Evolutionary conservation across 2,329 filamentous ascomycete genomes (phyloP).

Genomic region (Penicillium griseofulvum): DNA sequence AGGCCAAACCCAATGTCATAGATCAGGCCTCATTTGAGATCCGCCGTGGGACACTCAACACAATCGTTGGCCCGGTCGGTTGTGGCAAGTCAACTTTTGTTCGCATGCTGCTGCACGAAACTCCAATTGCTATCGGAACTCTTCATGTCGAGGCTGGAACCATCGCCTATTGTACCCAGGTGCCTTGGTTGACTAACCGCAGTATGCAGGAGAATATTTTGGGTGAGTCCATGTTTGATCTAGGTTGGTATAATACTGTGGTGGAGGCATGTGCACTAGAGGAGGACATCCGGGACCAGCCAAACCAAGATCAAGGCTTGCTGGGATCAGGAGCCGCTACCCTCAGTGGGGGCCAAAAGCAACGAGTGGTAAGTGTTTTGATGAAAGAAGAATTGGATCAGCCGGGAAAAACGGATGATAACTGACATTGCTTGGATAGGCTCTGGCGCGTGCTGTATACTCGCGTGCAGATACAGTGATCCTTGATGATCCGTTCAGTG

Average conservation of each 20-base stretch:
- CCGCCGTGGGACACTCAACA: neutral
- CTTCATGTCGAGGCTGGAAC: neutral
- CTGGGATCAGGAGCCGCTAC: neutral
- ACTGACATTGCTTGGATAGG: neutral
- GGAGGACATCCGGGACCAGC: neutral
- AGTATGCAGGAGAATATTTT: neutral
- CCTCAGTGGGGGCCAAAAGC: conserved; percentile 1
- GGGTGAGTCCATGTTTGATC: neutral
- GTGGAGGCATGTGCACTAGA: neutral
- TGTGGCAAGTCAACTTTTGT: conserved; percentile 1
- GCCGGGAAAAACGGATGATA: neutral
- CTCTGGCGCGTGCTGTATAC: neutral
- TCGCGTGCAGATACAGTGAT: neutral
- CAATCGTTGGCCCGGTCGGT: neutral
- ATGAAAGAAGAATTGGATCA: neutral
- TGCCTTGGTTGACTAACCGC: conserved; percentile 1
- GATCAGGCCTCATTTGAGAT: neutral
- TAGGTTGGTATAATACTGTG: neutral
- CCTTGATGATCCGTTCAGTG: neutral
- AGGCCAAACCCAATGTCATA: neutral
- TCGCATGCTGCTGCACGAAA: neutral
- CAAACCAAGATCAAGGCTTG: neutral
- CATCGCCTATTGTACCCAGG: neutral
- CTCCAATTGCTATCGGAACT: neutral
- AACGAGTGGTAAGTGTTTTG: neutral